A percentile compares a stretch with the other conserved stretches of the same genome.
Conservation (phyloP, 169 alveolate genomes). For the Cystoisospora suis region DNA sequence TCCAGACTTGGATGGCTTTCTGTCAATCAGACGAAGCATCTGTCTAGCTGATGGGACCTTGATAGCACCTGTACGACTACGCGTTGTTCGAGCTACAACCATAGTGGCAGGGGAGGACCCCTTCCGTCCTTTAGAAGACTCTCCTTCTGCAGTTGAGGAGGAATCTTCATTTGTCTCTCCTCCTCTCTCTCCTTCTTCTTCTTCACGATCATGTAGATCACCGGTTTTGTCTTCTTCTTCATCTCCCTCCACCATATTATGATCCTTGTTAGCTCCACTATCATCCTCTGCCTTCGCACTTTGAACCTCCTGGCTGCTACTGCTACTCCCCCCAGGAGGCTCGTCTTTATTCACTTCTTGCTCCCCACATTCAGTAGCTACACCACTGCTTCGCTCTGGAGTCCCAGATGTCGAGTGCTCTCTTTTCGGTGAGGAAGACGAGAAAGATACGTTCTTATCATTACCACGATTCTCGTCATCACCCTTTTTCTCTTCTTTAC, state of each 20-base stretch:
- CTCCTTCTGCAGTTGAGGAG: neutral
- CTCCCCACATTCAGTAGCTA: neutral
- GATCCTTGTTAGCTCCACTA: neutral
- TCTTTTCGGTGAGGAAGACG: neutral
- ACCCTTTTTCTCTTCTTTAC: neutral
- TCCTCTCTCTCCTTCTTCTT: neutral
- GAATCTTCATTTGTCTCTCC: neutral
- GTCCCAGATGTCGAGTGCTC: neutral
- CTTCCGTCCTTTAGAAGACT: no score
- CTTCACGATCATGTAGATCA: neutral
- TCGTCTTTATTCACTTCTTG: neutral
- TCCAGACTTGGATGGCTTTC: no score
- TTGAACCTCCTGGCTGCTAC: neutral
- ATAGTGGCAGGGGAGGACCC: no score
- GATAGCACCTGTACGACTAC: constrained; percentile 10
- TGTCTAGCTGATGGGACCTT: constrained; percentile 16
- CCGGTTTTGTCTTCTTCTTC: neutral
- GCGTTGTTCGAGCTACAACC: neutral
- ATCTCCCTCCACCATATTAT: neutral
- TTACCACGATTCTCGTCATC: neutral
- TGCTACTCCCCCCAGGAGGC: neutral
- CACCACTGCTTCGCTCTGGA: neutral
- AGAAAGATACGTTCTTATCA: neutral
- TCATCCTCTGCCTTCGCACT: neutral
- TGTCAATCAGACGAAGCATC: constrained; percentile 22